These are phyloP conservation scores for Ilex paraguariensis DNA, from an alignment of 305 asterid species.

Conservation along the genomic window DNA sequence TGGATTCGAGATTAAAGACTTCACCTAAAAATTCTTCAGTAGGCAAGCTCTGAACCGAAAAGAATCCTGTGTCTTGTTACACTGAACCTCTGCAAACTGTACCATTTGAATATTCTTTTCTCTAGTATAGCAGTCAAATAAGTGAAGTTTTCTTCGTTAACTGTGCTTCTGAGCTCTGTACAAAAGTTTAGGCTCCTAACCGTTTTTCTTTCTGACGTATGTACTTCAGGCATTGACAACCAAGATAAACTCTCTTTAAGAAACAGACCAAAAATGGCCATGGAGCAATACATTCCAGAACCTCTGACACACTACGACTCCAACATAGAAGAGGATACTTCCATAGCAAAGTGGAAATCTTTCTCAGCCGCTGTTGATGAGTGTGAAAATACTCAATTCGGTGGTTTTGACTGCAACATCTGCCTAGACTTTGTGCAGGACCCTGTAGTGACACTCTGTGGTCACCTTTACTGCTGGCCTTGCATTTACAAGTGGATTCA, in stretches of 20 bases:
- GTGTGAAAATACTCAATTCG: conserved; percentile 26
- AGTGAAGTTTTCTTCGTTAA: too few species aligned
- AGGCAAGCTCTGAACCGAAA: too few species aligned
- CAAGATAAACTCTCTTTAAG: not conserved
- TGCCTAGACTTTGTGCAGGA: conserved; percentile 71
- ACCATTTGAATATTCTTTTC: too few species aligned
- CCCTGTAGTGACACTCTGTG: conserved; percentile 83
- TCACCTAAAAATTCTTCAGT: too few species aligned
- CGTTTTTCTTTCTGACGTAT: too few species aligned
- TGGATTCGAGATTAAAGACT: too few species aligned
- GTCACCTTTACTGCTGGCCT: conserved; percentile 93
- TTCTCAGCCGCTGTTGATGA: conserved; percentile 17
- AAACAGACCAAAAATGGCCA: conserved; percentile 13
- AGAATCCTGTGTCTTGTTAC: too few species aligned
- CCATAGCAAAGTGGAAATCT: conserved; percentile 26
- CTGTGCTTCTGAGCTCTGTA: too few species aligned
- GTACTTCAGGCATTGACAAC: too few species aligned
- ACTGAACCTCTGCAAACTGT: too few species aligned
- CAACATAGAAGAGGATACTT: conserved; percentile 10
- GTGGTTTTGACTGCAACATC: conserved; percentile 70
- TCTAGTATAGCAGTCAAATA: too few species aligned
- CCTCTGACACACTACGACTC: conserved; percentile 15
- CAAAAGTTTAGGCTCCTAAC: too few species aligned
- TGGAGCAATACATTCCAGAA: conserved; percentile 32
- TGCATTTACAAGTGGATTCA: conserved; percentile 78